These are phyloP conservation scores for Candida nonsorbophila DNA, from an alignment of 805 yeast species.

Conservation along the genomic window DNA sequence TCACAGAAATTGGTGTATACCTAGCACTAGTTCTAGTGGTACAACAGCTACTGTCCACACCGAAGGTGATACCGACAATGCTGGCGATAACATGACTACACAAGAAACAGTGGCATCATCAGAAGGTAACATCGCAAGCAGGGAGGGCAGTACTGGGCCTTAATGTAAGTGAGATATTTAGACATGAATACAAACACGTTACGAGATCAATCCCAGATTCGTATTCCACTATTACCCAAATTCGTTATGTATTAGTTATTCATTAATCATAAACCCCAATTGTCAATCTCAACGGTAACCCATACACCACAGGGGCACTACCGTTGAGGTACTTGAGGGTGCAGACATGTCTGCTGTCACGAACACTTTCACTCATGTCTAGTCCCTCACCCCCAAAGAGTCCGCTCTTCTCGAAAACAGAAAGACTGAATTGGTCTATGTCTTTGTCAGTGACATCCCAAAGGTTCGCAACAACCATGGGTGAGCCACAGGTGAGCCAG, in stretches of 20 bases:
- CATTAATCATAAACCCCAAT: too few relatives aligned
- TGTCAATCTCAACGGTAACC: conserved; percentile 54
- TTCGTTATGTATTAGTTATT: too few relatives aligned
- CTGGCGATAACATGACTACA: not conserved
- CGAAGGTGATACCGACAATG: not conserved
- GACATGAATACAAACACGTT: too few relatives aligned
- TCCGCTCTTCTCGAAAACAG: conserved; percentile 65
- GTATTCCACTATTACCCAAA: not conserved
- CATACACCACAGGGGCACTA: conserved; percentile 88
- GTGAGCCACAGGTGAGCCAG: conserved; percentile 76
- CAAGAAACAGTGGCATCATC: not conserved
- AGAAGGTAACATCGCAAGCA: too few relatives aligned
- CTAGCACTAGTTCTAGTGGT: conserved; percentile 30
- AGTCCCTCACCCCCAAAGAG: conserved; percentile 22
- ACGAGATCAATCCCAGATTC: too few relatives aligned
- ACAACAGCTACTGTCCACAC: conserved; percentile 7
- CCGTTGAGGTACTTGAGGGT: conserved; percentile 76
- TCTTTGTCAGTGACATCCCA: conserved; percentile 99
- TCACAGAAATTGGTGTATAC: conserved; percentile 92
- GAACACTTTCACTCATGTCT: conserved; percentile 53
- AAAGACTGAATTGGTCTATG: conserved; percentile 69
- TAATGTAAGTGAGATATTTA: too few relatives aligned
- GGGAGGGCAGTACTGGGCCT: too few relatives aligned
- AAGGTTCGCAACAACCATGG: conserved; percentile 75
- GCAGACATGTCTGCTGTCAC: conserved; percentile 61